A percentile compares a stretch with the other conserved stretches of the same genome.
Evolutionary conservation across 345 rosid species (phyloP).

Genomic region (Garcia nutans): DNA sequence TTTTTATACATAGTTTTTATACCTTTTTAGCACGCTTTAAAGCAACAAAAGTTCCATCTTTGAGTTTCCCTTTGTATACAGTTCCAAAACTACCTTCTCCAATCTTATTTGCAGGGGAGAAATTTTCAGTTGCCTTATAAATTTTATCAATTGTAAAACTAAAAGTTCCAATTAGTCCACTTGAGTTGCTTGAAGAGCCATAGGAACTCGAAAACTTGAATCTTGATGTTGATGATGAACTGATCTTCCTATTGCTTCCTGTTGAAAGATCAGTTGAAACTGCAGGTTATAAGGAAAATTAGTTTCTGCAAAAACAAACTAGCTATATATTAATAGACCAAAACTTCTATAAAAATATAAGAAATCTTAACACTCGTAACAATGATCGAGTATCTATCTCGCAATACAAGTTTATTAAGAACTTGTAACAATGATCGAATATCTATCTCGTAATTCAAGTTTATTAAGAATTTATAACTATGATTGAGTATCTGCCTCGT

Average conservation of each 20-base stretch:
- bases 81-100: conserved; percentile 86
- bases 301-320: conserved; percentile 12
- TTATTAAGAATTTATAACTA: too few relatives aligned
- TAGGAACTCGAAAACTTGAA: conserved; percentile 50
- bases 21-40: conserved; percentile 90
- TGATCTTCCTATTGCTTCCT: conserved; percentile 42
- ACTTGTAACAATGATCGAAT: too few relatives aligned
- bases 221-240: conserved; percentile 27
- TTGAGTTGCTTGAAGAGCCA: conserved; percentile 44
- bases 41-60: conserved; percentile 79
- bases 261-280: conserved; percentile 50
- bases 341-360: not conserved
- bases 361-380: not conserved
- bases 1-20: too few relatives aligned
- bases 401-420: too few relatives aligned
- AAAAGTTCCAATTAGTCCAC: conserved; percentile 36
- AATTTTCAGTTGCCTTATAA: conserved; percentile 69
- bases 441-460: too few relatives aligned
- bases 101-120: conserved; percentile 54
- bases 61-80: conserved; percentile 75
- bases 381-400: too few relatives aligned
- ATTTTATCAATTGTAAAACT: conserved; percentile 64
- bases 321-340: not conserved
- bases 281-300: conserved; percentile 33
- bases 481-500: too few relatives aligned